phyloP scores from a whole-genome alignment of 148 eudicot species.

The Vaccinium corymbosum region DNA sequence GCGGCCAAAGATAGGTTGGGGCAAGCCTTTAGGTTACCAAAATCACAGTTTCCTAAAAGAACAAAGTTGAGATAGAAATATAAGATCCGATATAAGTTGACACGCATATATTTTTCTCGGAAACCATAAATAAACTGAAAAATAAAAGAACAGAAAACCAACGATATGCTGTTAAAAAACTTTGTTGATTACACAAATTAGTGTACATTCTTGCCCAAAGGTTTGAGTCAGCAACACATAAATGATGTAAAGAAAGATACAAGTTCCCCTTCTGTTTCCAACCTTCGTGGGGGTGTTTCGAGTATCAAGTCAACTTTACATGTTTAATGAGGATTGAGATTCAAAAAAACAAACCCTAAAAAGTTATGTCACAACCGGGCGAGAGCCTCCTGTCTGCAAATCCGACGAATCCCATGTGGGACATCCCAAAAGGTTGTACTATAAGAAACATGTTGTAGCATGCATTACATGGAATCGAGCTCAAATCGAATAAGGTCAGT shows the following conservation, averaged over 20 bases:
- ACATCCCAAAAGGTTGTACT: not conserved
- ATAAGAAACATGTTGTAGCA: not conserved
- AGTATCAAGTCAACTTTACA: constrained; percentile 10
- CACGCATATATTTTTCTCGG: not conserved
- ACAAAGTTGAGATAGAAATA: too few relatives aligned
- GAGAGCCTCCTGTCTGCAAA: not conserved
- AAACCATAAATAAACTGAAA: not conserved
- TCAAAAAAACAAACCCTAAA: not conserved
- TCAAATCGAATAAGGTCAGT: not conserved
- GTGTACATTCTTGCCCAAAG: not conserved
- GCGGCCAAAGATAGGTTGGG: too few relatives aligned
- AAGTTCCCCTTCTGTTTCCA: constrained; percentile 1
- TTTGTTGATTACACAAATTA: not conserved
- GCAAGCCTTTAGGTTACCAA: not conserved
- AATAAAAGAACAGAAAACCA: not conserved
- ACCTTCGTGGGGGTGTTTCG: not conserved
- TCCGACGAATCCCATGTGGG: not conserved
- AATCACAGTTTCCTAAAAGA: not conserved
- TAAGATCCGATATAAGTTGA: not conserved
- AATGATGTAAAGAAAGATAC: not conserved
- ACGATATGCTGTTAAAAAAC: not conserved
- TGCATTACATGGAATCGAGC: not conserved
- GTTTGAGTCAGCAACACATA: not conserved
- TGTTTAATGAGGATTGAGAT: not conserved
- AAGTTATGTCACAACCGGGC: not conserved